These are phyloP conservation scores for Linaria vulgaris DNA, from an alignment of 257 asterid genomes.

Conservation along the genomic window DNA sequence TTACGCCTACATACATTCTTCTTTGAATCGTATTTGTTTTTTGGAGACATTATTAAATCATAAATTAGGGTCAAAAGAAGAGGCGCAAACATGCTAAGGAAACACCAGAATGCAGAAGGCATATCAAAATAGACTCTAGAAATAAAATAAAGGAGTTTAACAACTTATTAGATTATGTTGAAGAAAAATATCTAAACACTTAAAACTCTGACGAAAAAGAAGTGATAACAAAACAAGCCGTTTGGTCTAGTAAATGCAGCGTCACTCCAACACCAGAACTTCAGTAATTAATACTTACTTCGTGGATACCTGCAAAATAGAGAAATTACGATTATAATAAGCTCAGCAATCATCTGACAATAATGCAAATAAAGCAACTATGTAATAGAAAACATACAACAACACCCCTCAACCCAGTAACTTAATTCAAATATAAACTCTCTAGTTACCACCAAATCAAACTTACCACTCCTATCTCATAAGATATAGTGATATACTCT, in stretches of 20 bases:
- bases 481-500: too few species aligned
- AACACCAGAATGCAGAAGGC: neutral
- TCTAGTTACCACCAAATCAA: neutral
- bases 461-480: neutral
- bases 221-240: neutral
- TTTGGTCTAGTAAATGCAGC: neutral
- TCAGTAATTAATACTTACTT: constrained; percentile 60
- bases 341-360: constrained; percentile 13
- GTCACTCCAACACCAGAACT: constrained; percentile 22
- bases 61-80: neutral
- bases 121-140: neutral
- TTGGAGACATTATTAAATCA: neutral
- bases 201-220: neutral
- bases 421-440: too few species aligned
- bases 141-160: neutral
- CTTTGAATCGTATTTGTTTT: neutral
- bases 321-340: constrained; percentile 20
- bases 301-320: constrained; percentile 87
- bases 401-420: neutral
- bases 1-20: neutral
- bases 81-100: neutral
- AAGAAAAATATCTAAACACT: neutral
- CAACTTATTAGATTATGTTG: neutral
- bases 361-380: neutral
- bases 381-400: neutral